Percentiles rank a stretch among this genome's conserved stretches.
phyloP scores from a whole-genome alignment of 1,284 basidiomycete species.

The Papiliotrema nemorosa region DNA sequence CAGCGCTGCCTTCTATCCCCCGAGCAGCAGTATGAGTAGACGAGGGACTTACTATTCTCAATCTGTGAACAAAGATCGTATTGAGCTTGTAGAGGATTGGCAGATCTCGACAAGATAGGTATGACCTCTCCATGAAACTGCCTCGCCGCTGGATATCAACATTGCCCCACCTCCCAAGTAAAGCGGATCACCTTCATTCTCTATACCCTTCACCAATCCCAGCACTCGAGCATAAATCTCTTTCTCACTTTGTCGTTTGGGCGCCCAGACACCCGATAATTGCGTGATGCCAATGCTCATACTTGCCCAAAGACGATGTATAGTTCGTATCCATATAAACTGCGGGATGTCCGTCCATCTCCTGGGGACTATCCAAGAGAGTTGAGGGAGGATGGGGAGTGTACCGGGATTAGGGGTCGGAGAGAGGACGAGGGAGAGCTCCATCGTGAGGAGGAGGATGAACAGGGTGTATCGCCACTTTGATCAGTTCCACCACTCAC shows the following conservation, averaged over 20 bases:
- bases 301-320: constrained; percentile 32
- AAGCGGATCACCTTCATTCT: constrained; percentile 25
- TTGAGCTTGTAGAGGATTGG: constrained; percentile 10
- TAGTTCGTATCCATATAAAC: constrained; percentile 29
- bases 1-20: background rate
- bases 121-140: constrained; percentile 20
- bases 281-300: constrained; percentile 34
- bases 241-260: background rate
- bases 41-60: constrained; percentile 20
- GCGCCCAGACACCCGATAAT: constrained; percentile 33
- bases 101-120: constrained; percentile 14
- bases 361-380: constrained; percentile 1
- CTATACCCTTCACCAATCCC: constrained; percentile 9
- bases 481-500: background rate
- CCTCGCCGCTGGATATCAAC: constrained; percentile 15
- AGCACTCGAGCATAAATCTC: constrained; percentile 8
- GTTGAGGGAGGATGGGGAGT: constrained; percentile 8
- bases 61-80: constrained; percentile 16
- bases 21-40: background rate
- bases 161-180: background rate
- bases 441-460: constrained; percentile 58
- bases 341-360: constrained; percentile 12
- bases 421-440: constrained; percentile 31
- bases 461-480: constrained; percentile 73
- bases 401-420: constrained; percentile 16